Evolutionary conservation across 495 filamentous ascomycete genomes (phyloP).

Genomic region (Hypoxylon fragiforme): DNA sequence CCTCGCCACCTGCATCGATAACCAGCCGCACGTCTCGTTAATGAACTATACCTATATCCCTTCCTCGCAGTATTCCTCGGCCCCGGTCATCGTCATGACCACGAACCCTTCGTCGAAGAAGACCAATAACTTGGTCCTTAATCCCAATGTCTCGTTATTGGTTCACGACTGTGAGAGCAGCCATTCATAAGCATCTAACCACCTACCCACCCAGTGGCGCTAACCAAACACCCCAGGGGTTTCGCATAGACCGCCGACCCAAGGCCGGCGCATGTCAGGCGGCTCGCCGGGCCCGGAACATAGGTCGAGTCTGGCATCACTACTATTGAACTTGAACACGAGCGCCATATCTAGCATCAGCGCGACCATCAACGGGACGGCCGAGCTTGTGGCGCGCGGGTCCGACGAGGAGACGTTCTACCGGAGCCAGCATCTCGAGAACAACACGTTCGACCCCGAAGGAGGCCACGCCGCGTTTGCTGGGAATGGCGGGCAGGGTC

Average conservation of each 20-base stretch:
- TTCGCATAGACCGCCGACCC: conserved; percentile 85
- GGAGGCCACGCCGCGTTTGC: conserved; percentile 49
- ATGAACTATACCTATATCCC: conserved; percentile 99
- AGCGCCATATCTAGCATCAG: conserved; percentile 86
- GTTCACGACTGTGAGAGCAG: conserved; percentile 95
- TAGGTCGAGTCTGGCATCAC: conserved; percentile 71
- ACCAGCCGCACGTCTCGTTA: conserved; percentile 89
- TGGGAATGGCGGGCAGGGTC: conserved; percentile 15
- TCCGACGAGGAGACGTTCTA: conserved; percentile 83
- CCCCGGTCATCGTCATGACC: conserved; percentile 89
- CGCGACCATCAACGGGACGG: conserved; percentile 87
- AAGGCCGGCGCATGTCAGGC: conserved; percentile 59
- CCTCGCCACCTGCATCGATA: conserved; percentile 81
- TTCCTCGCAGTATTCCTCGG: conserved; percentile 69
- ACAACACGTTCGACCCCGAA: conserved; percentile 76
- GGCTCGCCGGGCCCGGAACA: conserved; percentile 65
- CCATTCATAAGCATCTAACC: no score
- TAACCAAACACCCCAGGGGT: conserved; percentile 56
- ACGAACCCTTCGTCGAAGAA: conserved; percentile 87
- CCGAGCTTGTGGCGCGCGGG: conserved; percentile 68
- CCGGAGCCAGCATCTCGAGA: conserved; percentile 79
- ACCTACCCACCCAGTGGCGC: no score
- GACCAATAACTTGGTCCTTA: conserved; percentile 80
- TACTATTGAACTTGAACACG: conserved; percentile 88
- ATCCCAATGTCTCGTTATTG: conserved; percentile 90